A percentile compares a stretch with the other conserved stretches of the same genome.
These are phyloP conservation scores for Teunomyces gatunensis DNA, from an alignment of 805 yeast genomes.

Conservation along the genomic window DNA sequence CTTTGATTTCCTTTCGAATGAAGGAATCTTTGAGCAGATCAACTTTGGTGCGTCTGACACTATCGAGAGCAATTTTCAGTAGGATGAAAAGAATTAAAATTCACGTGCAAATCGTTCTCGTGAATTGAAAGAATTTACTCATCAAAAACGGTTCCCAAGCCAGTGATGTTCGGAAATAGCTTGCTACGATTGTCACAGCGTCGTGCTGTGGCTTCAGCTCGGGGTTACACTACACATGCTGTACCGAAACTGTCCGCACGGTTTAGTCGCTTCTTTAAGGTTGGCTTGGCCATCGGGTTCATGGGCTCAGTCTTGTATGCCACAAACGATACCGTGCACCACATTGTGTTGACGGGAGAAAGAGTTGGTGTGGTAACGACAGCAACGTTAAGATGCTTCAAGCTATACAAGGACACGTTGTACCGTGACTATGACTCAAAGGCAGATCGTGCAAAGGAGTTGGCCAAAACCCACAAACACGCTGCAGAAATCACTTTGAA, in stretches of 20 bases:
- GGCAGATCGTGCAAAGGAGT: slow-evolving; percentile 48
- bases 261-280: slow-evolving; percentile 13
- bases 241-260: slow-evolving; percentile 1
- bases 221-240: neutral
- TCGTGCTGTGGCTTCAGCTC: neutral
- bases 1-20: slow-evolving; percentile 31
- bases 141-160: neutral
- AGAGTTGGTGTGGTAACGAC: slow-evolving; percentile 61
- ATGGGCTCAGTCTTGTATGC: slow-evolving; percentile 27
- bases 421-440: slow-evolving; percentile 39
- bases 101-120: neutral
- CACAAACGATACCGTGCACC: slow-evolving; percentile 38
- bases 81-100: neutral
- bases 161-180: slow-evolving; percentile 2
- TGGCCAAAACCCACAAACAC: slow-evolving; percentile 63
- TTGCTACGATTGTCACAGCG: neutral
- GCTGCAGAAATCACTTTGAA: slow-evolving; percentile 78
- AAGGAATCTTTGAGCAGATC: slow-evolving; percentile 22
- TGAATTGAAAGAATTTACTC: neutral
- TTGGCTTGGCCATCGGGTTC: slow-evolving; percentile 30
- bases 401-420: slow-evolving; percentile 60
- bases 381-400: slow-evolving; percentile 74
- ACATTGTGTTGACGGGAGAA: slow-evolving; percentile 35
- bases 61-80: neutral
- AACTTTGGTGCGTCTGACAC: slow-evolving; percentile 7